Evolutionary conservation across 2,329 filamentous ascomycete species (phyloP).

Genomic region (Nemania sp.): DNA sequence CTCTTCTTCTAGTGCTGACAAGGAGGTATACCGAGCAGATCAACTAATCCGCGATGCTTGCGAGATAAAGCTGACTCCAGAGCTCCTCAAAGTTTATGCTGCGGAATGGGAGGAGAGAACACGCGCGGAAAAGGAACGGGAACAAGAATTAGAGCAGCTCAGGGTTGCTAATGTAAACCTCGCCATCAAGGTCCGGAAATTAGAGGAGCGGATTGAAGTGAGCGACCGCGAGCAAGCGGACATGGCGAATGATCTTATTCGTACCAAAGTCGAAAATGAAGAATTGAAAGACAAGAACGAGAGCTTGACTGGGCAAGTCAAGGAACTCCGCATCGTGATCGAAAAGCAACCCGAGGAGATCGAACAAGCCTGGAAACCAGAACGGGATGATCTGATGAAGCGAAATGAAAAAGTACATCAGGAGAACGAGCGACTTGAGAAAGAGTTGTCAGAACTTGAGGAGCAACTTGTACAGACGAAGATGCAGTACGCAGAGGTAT

Average conservation of each 20-base stretch:
- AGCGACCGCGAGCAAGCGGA: conserved; percentile 92
- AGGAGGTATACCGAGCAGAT: conserved; percentile 95
- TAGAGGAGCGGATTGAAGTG: conserved; percentile 89
- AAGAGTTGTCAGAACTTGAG: conserved; percentile 91
- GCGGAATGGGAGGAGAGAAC: conserved; percentile 94
- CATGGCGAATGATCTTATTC: conserved; percentile 90
- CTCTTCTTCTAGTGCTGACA: conserved; percentile 88
- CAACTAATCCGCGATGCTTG: conserved; percentile 94
- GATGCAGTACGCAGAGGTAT: conserved; percentile 94
- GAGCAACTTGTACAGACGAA: conserved; percentile 92
- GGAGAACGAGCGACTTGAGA: conserved; percentile 88
- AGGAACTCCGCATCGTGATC: conserved; percentile 86
- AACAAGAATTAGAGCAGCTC: conserved; percentile 82
- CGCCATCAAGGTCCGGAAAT: conserved; percentile 79
- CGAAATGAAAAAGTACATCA: conserved; percentile 94
- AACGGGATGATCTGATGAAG: conserved; percentile 93
- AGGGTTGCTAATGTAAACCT: conserved; percentile 74
- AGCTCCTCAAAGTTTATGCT: conserved; percentile 83
- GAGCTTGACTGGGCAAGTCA: conserved; percentile 83
- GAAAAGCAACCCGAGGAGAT: conserved; percentile 91
- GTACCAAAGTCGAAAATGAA: conserved; percentile 93
- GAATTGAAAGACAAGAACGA: conserved; percentile 91
- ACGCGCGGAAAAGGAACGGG: conserved; percentile 82
- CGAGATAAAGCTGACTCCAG: conserved; percentile 84
- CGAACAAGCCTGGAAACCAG: conserved; percentile 81